Conservation (phyloP, 768 basidiomycete species). For the Collybia mongolica region DNA sequence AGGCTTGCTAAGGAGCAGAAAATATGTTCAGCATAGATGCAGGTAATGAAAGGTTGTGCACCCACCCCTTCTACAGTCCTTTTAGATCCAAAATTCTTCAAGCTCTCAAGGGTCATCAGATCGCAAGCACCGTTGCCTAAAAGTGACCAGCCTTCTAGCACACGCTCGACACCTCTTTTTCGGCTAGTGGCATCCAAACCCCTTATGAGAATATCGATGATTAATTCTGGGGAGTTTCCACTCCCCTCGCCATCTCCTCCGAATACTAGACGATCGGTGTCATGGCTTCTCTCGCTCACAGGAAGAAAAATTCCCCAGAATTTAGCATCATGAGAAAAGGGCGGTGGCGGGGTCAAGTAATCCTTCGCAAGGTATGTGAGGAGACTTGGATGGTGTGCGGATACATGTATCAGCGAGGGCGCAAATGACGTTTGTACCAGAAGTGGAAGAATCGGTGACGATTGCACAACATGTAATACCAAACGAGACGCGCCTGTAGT, state of each 20-base stretch:
- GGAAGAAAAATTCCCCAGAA: slow-evolving; percentile 83
- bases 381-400: slow-evolving; percentile 69
- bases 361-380: slow-evolving; percentile 65
- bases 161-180: slow-evolving; percentile 56
- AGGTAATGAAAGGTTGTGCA: no score
- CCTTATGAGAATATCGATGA: slow-evolving; percentile 61
- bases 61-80: slow-evolving; percentile 32
- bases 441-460: slow-evolving; percentile 49
- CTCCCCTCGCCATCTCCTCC: slow-evolving; percentile 53
- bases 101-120: slow-evolving; percentile 47
- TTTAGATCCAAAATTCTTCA: slow-evolving; percentile 41
- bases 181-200: slow-evolving; percentile 39
- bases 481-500: slow-evolving; percentile 53
- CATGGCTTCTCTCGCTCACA: slow-evolving; percentile 56
- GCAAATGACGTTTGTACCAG: slow-evolving; percentile 66
- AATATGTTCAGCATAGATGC: not conserved
- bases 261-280: slow-evolving; percentile 61
- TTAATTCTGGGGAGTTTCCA: slow-evolving; percentile 46
- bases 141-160: slow-evolving; percentile 62
- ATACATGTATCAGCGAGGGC: slow-evolving; percentile 58
- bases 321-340: slow-evolving; percentile 56
- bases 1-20: slow-evolving; percentile 24
- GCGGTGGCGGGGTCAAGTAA: slow-evolving; percentile 73
- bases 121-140: slow-evolving; percentile 35
- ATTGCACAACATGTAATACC: slow-evolving; percentile 53